Conservation (phyloP, 2,329 filamentous ascomycete species). For the Paracoccidioides lutzii region DNA sequence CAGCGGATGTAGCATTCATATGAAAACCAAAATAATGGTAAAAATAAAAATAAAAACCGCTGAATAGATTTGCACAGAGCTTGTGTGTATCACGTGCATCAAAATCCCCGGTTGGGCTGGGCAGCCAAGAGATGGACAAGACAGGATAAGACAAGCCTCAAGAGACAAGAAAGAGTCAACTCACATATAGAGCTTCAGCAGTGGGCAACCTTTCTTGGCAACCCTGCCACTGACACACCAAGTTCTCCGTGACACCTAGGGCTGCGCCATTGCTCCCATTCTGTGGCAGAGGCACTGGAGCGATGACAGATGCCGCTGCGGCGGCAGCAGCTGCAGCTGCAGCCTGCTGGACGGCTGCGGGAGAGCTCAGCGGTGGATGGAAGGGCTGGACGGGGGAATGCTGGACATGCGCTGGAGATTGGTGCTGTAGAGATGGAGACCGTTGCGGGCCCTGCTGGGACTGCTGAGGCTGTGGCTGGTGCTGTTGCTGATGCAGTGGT, state of each 20-base stretch:
- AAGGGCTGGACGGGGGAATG: conserved; percentile 10
- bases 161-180: conserved; percentile 13
- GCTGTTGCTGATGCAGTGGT: conserved; percentile 9
- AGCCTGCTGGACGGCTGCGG: conserved; percentile 23
- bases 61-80: not conserved
- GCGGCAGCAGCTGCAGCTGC: conserved; percentile 25
- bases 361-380: conserved; percentile 18
- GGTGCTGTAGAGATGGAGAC: conserved; percentile 1
- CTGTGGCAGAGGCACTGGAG: conserved; percentile 15
- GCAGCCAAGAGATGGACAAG: too few relatives aligned
- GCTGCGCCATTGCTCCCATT: conserved; percentile 19
- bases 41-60: not conserved
- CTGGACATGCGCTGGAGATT: conserved; percentile 14
- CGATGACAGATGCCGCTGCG: conserved; percentile 27
- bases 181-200: conserved; percentile 51
- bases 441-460: conserved; percentile 4
- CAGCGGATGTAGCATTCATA: too few relatives aligned
- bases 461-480: conserved; percentile 8
- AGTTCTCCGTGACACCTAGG: conserved; percentile 23
- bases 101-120: too few relatives aligned
- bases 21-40: too few relatives aligned
- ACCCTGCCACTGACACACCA: conserved; percentile 48
- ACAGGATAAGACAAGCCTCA: too few relatives aligned
- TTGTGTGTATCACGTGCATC: conserved; percentile 2
- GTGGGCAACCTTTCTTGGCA: conserved; percentile 48